phyloP scores from a whole-genome alignment of 495 filamentous ascomycete genomes.

The Penicillium egyptiacum region DNA sequence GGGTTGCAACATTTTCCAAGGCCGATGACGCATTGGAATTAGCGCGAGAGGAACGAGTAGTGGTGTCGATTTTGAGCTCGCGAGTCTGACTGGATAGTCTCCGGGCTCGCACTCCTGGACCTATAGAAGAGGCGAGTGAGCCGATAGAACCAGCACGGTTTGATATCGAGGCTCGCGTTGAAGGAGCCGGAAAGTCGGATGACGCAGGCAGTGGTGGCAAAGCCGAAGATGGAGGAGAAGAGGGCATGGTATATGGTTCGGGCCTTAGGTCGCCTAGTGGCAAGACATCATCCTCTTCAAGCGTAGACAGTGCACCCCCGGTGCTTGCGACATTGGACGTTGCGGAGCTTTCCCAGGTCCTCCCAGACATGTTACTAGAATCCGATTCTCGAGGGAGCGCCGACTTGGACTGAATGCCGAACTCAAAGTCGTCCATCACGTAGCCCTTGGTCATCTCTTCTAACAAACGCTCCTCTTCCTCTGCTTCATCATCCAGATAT shows the following conservation, averaged over 20 bases:
- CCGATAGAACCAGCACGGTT: conserved; percentile 37
- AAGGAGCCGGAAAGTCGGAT: conserved; percentile 26
- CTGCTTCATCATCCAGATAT: conserved; percentile 72
- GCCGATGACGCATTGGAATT: conserved; percentile 43
- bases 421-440: conserved; percentile 82
- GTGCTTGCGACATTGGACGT: conserved; percentile 75
- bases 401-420: conserved; percentile 70
- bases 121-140: conserved; percentile 32
- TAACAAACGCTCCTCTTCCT: conserved; percentile 86
- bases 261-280: conserved; percentile 30
- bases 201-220: conserved; percentile 33
- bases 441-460: conserved; percentile 92
- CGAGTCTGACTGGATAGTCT: conserved; percentile 79
- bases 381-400: conserved; percentile 83
- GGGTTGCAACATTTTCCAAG: conserved; percentile 40
- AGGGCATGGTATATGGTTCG: conserved; percentile 33
- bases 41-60: conserved; percentile 44
- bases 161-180: conserved; percentile 25
- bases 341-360: conserved; percentile 85
- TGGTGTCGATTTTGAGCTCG: conserved; percentile 89
- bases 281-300: conserved; percentile 61
- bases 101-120: conserved; percentile 68
- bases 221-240: conserved; percentile 27
- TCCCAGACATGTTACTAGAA: conserved; percentile 79
- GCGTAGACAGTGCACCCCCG: conserved; percentile 70